Percentiles rank a stretch among this genome's conserved stretches.
These are phyloP conservation scores for Solanum hybrid DNA, from an alignment of 305 asterid species.

Conservation along the genomic window DNA sequence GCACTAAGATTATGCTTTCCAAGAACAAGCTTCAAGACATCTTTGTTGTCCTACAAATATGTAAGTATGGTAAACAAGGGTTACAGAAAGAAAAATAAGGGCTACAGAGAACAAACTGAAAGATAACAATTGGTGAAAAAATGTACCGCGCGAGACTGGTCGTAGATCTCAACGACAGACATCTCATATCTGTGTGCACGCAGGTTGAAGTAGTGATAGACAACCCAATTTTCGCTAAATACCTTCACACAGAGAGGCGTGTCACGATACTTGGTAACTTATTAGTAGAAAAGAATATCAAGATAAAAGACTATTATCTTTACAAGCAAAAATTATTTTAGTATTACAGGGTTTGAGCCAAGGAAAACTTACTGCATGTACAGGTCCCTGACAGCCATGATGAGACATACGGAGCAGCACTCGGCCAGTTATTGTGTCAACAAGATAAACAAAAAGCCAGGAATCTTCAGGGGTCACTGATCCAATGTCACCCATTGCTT, in stretches of 20 bases:
- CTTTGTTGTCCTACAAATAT: conserved; percentile 79
- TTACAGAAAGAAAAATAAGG: background rate
- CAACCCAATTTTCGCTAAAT: conserved; percentile 92
- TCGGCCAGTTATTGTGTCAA: conserved; percentile 91
- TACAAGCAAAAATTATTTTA: background rate
- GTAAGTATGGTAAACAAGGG: conserved; percentile 5
- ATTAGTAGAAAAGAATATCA: background rate
- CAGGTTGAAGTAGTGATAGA: conserved; percentile 94
- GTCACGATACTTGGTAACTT: background rate
- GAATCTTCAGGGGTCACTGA: conserved; percentile 86
- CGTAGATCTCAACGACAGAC: conserved; percentile 95
- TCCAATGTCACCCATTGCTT: conserved; percentile 77
- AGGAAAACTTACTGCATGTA: conserved; percentile 66
- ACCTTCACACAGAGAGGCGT: conserved; percentile 37
- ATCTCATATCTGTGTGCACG: conserved; percentile 95
- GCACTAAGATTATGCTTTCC: conserved; percentile 87
- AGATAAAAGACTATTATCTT: background rate
- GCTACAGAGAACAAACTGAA: background rate
- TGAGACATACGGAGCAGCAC: conserved; percentile 82
- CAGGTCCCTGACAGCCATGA: conserved; percentile 94
- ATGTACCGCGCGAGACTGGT: conserved; percentile 89
- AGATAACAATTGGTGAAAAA: conserved; percentile 16
- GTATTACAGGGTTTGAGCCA: background rate
- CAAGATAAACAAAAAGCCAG: conserved; percentile 65
- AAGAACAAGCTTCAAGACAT: conserved; percentile 73